A percentile compares a stretch with the other conserved stretches of the same genome.
phyloP scores from a whole-genome alignment of 2,329 filamentous ascomycete species.

The Phymatotrichopsis omnivora region DNA sequence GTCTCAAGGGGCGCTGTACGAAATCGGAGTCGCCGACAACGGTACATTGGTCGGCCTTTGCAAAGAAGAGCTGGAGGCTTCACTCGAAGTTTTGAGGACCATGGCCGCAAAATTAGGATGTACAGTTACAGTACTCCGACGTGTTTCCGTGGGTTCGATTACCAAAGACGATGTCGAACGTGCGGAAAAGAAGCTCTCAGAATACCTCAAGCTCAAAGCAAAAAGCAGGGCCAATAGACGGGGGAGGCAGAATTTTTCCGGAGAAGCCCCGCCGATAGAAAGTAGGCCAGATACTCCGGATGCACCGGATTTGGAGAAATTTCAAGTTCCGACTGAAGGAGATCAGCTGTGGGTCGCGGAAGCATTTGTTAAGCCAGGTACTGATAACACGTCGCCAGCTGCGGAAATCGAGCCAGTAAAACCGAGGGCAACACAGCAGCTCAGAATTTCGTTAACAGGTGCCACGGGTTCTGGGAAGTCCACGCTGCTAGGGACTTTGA shows the following conservation, averaged over 20 bases:
- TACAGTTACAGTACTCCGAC: constrained; percentile 67
- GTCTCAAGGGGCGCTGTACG: constrained; percentile 85
- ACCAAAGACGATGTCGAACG: constrained; percentile 56
- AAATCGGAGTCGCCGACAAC: constrained; percentile 93
- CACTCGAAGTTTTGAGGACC: constrained; percentile 67
- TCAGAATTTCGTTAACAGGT: constrained; percentile 78
- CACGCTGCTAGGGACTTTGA: constrained; percentile 75
- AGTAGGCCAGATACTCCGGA: constrained; percentile 30
- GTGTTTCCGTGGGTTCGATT: constrained; percentile 61
- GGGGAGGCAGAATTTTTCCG: constrained; percentile 22
- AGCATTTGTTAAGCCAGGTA: constrained; percentile 64
- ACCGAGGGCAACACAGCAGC: constrained; percentile 50
- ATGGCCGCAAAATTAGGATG: constrained; percentile 94
- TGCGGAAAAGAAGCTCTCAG: constrained; percentile 39
- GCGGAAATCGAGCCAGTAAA: constrained; percentile 18
- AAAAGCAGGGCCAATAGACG: constrained; percentile 24
- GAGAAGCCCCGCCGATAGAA: too few species aligned
- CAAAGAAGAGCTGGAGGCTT: constrained; percentile 86
- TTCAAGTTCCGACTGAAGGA: constrained; percentile 32
- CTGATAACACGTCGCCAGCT: constrained; percentile 6
- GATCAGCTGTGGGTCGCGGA: constrained; percentile 78
- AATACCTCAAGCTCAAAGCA: constrained; percentile 18
- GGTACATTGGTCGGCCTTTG: constrained; percentile 81
- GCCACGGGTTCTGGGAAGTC: constrained; percentile 90
- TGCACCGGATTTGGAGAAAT: constrained; percentile 27